Evolutionary conservation across 75 land plant species (phyloP).

Genomic region (Pinus albicaulis): DNA sequence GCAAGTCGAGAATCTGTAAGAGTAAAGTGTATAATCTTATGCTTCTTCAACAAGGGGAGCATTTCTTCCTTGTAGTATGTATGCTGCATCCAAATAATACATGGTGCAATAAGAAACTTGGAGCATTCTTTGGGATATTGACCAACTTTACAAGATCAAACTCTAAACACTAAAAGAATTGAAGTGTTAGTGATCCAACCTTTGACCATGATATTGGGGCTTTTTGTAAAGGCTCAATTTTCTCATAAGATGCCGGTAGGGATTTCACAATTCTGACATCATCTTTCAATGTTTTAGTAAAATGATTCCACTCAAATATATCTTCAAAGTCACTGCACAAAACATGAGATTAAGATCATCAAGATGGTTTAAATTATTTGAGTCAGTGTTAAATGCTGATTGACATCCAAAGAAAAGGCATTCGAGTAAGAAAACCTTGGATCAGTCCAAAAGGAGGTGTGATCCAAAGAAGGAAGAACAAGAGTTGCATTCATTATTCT

Average conservation of each 20-base stretch:
- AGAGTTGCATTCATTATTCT: constrained; percentile 93
- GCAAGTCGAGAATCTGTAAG: constrained; percentile 76
- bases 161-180: neutral
- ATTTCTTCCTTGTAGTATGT: constrained; percentile 55
- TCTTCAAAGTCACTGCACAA: constrained; percentile 85
- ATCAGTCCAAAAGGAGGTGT: constrained; percentile 93
- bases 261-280: constrained; percentile 73
- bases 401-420: constrained; percentile 1
- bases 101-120: neutral
- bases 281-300: constrained; percentile 63
- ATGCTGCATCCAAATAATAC: constrained; percentile 38
- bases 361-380: neutral
- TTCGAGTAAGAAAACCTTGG: constrained; percentile 51
- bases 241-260: constrained; percentile 47
- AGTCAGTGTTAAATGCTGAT: neutral
- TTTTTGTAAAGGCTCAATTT: constrained; percentile 54
- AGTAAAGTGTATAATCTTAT: constrained; percentile 63
- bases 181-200: constrained; percentile 28
- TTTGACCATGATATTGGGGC: constrained; percentile 97
- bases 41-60: constrained; percentile 40
- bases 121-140: neutral
- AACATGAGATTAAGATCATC: neutral
- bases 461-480: constrained; percentile 85
- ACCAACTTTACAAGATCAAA: neutral
- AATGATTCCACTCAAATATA: constrained; percentile 84